These are phyloP conservation scores for Apiotrichum porosum DNA, from an alignment of 1,284 basidiomycete species.

Conservation along the genomic window DNA sequence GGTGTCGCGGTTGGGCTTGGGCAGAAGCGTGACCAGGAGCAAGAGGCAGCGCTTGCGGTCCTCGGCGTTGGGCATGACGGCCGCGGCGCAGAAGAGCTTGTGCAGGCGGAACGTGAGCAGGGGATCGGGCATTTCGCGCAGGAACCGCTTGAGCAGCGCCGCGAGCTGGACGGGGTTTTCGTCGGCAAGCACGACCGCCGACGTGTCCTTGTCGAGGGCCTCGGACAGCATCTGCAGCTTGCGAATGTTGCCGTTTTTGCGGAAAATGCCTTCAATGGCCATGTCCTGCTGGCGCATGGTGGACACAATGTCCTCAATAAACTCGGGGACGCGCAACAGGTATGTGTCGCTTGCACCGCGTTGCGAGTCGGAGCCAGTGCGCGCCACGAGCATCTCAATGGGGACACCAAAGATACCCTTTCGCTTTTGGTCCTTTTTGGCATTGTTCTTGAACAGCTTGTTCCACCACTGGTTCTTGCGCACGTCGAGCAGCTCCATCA, in stretches of 20 bases:
- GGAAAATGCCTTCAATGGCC: constrained; percentile 97
- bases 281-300: constrained; percentile 99
- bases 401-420: constrained; percentile 92
- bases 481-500: constrained; percentile 85
- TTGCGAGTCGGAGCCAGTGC: constrained; percentile 84
- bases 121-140: constrained; percentile 93
- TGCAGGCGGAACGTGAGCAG: constrained; percentile 92
- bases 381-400: constrained; percentile 89
- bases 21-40: constrained; percentile 78
- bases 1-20: constrained; percentile 90
- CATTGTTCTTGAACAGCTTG: constrained; percentile 85
- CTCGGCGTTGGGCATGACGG: constrained; percentile 69
- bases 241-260: constrained; percentile 96
- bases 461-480: constrained; percentile 97
- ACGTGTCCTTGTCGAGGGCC: constrained; percentile 85
- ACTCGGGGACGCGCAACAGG: constrained; percentile 84
- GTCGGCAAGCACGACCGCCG: constrained; percentile 81
- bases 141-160: constrained; percentile 92
- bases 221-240: constrained; percentile 86
- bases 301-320: constrained; percentile 95
- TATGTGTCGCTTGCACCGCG: constrained; percentile 80
- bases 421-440: constrained; percentile 80
- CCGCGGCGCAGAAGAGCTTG: constrained; percentile 78
- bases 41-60: constrained; percentile 82
- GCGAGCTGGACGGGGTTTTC: constrained; percentile 98